phyloP scores from a whole-genome alignment of 495 filamentous ascomycete genomes.

The Aspergillus funiculosus region DNA sequence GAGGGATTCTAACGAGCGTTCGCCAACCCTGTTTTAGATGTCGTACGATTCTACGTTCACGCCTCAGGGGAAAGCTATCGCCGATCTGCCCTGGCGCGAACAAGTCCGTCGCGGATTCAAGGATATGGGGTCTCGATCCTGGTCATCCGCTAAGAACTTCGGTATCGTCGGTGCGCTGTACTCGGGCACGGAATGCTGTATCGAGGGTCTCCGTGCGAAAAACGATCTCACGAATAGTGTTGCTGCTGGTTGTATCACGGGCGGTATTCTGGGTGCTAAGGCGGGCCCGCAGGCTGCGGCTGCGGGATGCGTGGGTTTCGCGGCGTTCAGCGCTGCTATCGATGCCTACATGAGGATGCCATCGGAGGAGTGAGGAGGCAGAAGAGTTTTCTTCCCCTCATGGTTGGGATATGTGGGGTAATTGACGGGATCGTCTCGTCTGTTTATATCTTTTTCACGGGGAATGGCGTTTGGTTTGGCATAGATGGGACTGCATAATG shows the following conservation, averaged over 20 bases:
- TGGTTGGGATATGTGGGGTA: no score
- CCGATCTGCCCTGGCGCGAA: conserved; percentile 69
- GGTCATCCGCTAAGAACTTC: conserved; percentile 88
- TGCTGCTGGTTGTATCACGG: conserved; percentile 83
- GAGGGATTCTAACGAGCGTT: no score
- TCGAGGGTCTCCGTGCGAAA: conserved; percentile 85
- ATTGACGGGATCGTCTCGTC: no score
- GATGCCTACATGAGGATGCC: conserved; percentile 81
- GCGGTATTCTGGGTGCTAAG: conserved; percentile 74
- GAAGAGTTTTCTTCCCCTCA: background rate
- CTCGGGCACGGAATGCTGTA: conserved; percentile 88
- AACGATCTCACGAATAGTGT: conserved; percentile 90
- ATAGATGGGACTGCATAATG: conserved; percentile 15
- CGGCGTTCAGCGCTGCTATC: conserved; percentile 91
- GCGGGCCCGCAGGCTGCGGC: conserved; percentile 88
- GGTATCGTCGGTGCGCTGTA: conserved; percentile 86
- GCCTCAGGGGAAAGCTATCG: conserved; percentile 55
- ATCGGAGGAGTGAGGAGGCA: conserved; percentile 23
- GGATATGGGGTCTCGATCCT: conserved; percentile 85
- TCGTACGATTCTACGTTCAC: conserved; percentile 79
- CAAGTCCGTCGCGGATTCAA: conserved; percentile 81
- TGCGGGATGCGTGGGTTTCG: conserved; percentile 87
- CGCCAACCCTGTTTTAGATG: no score
- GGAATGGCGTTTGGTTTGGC: background rate
- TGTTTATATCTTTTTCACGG: no score